phyloP scores from a whole-genome alignment of 2,329 filamentous ascomycete genomes.

The Talaromyces sp. region DNA sequence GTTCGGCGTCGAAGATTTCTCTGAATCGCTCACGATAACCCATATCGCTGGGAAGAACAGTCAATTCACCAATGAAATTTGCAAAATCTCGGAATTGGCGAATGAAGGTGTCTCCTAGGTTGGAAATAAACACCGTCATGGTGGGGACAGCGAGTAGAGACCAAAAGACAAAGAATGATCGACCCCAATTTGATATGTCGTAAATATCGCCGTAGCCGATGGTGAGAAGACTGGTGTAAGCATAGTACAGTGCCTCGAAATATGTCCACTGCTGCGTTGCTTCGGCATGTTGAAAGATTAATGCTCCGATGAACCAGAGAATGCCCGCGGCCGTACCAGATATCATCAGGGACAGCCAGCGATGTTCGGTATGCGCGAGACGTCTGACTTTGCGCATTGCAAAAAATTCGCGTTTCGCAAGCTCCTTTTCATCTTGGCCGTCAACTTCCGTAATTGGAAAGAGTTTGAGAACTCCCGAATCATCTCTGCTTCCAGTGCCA shows the following conservation, averaged over 20 bases:
- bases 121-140: conserved; percentile 40
- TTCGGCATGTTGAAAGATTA: conserved; percentile 37
- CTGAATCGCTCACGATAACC: conserved; percentile 31
- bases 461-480: conserved; percentile 4
- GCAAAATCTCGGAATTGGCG: conserved; percentile 54
- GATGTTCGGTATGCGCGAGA: conserved; percentile 38
- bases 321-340: conserved; percentile 39
- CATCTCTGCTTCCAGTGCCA: conserved; percentile 17
- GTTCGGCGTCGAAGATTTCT: conserved; percentile 14
- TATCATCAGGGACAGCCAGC: conserved; percentile 40
- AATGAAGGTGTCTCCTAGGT: conserved; percentile 42
- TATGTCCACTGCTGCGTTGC: conserved; percentile 33
- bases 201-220: conserved; percentile 41
- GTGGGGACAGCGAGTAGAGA: conserved; percentile 39
- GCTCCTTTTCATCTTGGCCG: conserved; percentile 21
- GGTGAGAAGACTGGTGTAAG: conserved; percentile 38
- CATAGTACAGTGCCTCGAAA: conserved; percentile 38
- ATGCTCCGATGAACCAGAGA: conserved; percentile 43
- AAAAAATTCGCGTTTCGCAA: conserved; percentile 38
- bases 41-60: conserved; percentile 51
- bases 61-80: conserved; percentile 53
- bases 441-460: conserved; percentile 13
- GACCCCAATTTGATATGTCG: conserved; percentile 33
- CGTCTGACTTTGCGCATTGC: conserved; percentile 48
- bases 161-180: conserved; percentile 41